These are phyloP conservation scores for Magnaporthiopsis incrustans DNA, from an alignment of 2,329 filamentous ascomycete species.

Conservation along the genomic window DNA sequence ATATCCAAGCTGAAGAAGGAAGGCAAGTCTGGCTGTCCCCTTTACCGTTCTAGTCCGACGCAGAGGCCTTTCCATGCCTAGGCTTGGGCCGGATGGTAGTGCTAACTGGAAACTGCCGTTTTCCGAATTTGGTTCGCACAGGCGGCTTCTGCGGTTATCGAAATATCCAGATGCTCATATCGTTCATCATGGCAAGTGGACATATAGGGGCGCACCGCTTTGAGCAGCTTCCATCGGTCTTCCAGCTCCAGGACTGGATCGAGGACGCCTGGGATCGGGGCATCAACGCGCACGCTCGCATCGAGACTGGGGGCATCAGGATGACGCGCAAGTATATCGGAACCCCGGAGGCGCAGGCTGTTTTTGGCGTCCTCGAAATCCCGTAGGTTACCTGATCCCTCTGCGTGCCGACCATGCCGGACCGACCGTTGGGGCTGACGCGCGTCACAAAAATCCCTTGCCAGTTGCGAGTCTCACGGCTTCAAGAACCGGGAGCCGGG, in stretches of 20 bases:
- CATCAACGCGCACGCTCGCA: slow-evolving; percentile 64
- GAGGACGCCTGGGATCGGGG: slow-evolving; percentile 83
- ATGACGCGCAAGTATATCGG: slow-evolving; percentile 95
- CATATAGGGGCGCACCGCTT: slow-evolving; percentile 54
- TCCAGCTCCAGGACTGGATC: slow-evolving; percentile 78
- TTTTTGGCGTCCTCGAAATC: slow-evolving; percentile 64
- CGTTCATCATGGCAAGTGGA: slow-evolving; percentile 59
- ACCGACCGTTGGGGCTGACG: neutral
- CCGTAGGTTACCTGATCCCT: slow-evolving; percentile 34
- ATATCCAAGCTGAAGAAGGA: slow-evolving; percentile 76
- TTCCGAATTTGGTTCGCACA: slow-evolving; percentile 15
- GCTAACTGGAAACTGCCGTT: neutral
- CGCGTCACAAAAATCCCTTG: neutral
- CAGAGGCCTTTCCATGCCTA: neutral
- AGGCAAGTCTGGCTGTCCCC: slow-evolving; percentile 32
- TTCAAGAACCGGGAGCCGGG: slow-evolving; percentile 42
- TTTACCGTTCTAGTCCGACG: neutral
- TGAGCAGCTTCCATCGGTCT: slow-evolving; percentile 60
- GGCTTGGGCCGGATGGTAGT: neutral
- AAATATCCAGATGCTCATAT: slow-evolving; percentile 87
- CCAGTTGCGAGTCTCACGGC: slow-evolving; percentile 54
- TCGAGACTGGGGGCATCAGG: slow-evolving; percentile 78
- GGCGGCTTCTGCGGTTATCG: slow-evolving; percentile 92
- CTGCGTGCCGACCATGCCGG: neutral
- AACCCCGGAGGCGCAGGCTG: slow-evolving; percentile 78